Conservation (phyloP, 768 basidiomycete genomes). For the Hemileccinum impolitum region DNA sequence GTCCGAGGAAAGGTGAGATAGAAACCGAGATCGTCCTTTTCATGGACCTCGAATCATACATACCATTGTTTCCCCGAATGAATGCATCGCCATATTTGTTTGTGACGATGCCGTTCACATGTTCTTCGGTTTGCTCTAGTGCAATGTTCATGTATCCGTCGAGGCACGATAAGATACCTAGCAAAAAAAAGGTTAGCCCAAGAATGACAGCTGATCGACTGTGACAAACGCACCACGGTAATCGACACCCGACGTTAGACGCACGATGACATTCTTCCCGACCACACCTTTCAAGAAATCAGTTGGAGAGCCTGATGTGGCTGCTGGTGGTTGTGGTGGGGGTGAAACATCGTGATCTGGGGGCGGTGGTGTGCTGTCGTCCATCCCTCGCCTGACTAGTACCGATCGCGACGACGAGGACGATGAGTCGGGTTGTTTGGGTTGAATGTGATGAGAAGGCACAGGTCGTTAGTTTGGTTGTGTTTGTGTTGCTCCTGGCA, state of each 20-base stretch:
- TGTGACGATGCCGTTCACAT: constrained; percentile 82
- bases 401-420: background rate
- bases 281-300: constrained; percentile 95
- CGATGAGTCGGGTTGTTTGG: background rate
- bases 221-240: constrained; percentile 65
- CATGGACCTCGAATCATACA: constrained; percentile 6
- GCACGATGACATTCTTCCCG: constrained; percentile 91
- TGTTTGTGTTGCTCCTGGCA: constrained; percentile 13
- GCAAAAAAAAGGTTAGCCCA: background rate
- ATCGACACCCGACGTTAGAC: constrained; percentile 89
- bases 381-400: constrained; percentile 17
- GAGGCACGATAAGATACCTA: constrained; percentile 89
- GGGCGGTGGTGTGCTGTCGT: constrained; percentile 33
- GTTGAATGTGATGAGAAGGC: no score
- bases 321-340: constrained; percentile 47
- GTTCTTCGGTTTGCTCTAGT: constrained; percentile 94
- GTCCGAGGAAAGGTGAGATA: background rate
- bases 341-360: constrained; percentile 41
- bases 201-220: background rate
- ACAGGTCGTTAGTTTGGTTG: constrained; percentile 2
- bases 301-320: constrained; percentile 75
- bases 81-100: constrained; percentile 95
- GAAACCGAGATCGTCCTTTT: no score
- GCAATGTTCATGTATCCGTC: constrained; percentile 99
- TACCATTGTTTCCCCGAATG: constrained; percentile 91